Conservation (phyloP, 2,329 filamentous ascomycete genomes). For the Nothopassalora personata region DNA sequence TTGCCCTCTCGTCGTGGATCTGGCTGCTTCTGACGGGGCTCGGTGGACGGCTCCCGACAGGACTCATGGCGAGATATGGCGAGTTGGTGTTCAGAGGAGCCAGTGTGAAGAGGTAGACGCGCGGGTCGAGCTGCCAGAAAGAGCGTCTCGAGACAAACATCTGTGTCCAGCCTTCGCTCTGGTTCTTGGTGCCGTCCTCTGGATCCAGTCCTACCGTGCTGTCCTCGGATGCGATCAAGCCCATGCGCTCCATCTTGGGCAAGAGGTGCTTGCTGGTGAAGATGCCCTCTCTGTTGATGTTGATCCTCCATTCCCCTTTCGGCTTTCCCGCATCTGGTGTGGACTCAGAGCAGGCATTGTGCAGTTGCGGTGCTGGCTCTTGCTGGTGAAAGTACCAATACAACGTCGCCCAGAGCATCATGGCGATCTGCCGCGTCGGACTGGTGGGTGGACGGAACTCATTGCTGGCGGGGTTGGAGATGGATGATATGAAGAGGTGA, state of each 20-base stretch:
- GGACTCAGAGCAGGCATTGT: constrained; percentile 56
- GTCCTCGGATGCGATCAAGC: constrained; percentile 70
- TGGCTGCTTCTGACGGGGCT: constrained; percentile 40
- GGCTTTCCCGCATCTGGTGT: constrained; percentile 67
- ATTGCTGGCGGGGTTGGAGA: constrained; percentile 72
- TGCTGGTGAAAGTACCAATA: constrained; percentile 98
- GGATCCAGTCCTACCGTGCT: constrained; percentile 63
- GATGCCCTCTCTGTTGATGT: constrained; percentile 80
- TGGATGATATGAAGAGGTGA: constrained; percentile 83
- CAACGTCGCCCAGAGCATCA: constrained; percentile 92
- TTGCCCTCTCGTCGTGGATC: constrained; percentile 8
- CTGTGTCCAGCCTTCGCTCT: constrained; percentile 62
- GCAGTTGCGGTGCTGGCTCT: constrained; percentile 60
- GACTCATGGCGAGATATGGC: constrained; percentile 46
- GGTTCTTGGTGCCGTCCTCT: constrained; percentile 48
- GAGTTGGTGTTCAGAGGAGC: constrained; percentile 51
- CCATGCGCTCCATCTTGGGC: constrained; percentile 90
- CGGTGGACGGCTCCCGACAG: constrained; percentile 46
- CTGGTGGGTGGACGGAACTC: constrained; percentile 77
- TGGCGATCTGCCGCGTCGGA: constrained; percentile 81
- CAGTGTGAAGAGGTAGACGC: constrained; percentile 82
- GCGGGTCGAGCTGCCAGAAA: constrained; percentile 89
- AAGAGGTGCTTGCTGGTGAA: constrained; percentile 77
- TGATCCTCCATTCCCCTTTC: constrained; percentile 78
- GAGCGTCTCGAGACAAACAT: constrained; percentile 77